Base-by-base conservation (phyloP, 1,139 yeast species). In the Geotrichum reessii region DNA sequence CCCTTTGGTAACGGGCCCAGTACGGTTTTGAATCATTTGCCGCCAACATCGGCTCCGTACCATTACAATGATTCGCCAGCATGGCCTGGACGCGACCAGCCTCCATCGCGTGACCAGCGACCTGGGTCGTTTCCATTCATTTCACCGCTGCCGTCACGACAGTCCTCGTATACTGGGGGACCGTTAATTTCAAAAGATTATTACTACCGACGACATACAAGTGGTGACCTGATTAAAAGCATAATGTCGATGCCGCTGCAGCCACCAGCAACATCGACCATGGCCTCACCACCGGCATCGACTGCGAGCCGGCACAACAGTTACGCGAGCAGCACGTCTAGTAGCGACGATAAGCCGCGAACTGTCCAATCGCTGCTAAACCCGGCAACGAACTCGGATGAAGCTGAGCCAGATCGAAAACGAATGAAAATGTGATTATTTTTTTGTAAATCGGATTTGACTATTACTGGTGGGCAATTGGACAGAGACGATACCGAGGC, bases 51-150 rank as follows among this genome's bases (percentile, higher is more conserved):
- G 48, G 19, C 48, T 1, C 48, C 48, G 14, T 22, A 22, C 27
- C 21, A 8, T 11, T 24, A 17, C 19, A 46, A 24, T 14, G 48
- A 22, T 14, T 3, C 25, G 12, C 14, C 42, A 12, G 42, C 37
- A 11, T 17, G 19, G 19, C 2, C 42, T 2, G 28, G 25, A 31
- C 58, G 31, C 9, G 24, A 46, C 50, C 57, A 51, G 21, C 67
- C 66, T 7, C 67, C 65, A 11, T 47, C 64, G 12, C 61, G 71
- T 27, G 69, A 68, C 47, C 69, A 67, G 56, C 66, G 71, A 6
- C 70, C 70, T 0, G 71, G 71, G 2, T 67, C 71, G 17, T 67
- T 66, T 58, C 71, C 71, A 1, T 55, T 66, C 48, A 60, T 60
- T 14, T 24, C 46, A 24, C 33, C 55, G 21, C 49, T 54, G 50